Evolutionary conservation across 768 basidiomycete genomes (phyloP), one percentile per base, ranked within the genome.

Genomic region (Amanita rimosa): DNA sequence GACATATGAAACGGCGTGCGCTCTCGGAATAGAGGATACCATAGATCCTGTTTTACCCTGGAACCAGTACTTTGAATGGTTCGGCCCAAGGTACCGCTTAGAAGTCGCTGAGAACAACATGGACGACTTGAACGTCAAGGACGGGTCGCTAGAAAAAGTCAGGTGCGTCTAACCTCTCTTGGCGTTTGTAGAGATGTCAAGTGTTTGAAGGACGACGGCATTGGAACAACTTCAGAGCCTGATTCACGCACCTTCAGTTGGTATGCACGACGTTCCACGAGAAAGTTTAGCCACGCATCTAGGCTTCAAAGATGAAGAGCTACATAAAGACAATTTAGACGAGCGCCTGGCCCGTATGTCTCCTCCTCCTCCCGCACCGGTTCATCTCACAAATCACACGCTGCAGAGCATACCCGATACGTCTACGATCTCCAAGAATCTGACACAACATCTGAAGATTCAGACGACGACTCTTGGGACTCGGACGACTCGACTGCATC

Each of bases 1-100:
- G 95, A 83, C 93, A 26, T 95, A 89, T 68, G 95, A 99, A 64
- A 99, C 96, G 0, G 95, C 92, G 1, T 86, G 94, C 57, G 89
- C 91, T 17, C 75, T 93, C n/a, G 94, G 90, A 1, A 75, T 86
- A 39, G 85, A 93, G 59, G 69, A 87, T 36, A 75, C 75, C 10
- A 82, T 88, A 47, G 83, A 90, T 59, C 73, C 75, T 16, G 84
- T 87, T 55, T 65, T 92, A 50, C 88, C 87, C 1, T 91, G 81
- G 79, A 88, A 83, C 63, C 78, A 83, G 55, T 95, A 92, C 62
- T 89, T 97, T 60, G 95, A 98, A 63, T 99, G 93, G 83, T 98
- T 94, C 62, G 96, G 94, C 0, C 95, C 95, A 13, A 71, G 93
- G 52, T 99, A 94, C 65, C 74, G 93, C 52, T 71, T 99, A 33